Base-by-base conservation (phyloP, 2,329 filamentous ascomycete genomes). In the Trichoderma afroharzianum region DNA sequence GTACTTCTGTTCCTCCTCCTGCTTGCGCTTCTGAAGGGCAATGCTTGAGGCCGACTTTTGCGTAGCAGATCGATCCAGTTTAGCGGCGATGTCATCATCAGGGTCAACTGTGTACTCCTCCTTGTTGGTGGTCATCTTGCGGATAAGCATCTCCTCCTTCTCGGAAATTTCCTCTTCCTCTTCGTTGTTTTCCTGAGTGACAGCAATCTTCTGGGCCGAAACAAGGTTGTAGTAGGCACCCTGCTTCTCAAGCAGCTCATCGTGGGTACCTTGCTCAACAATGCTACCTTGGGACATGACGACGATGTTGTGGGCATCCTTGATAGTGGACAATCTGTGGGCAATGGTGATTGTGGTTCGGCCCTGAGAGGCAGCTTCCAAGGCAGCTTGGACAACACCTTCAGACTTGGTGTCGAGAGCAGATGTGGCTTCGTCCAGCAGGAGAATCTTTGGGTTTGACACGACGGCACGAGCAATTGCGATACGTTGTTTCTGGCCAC, bases 331-430 rank as follows among this genome's bases (percentile, higher is more conserved):
- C 11, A 99, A 86, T 76, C 95, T 91, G 83, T 99, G 96, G 59
- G 96, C 96, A 80, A 99, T 98, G 6, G 95, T 93, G 76, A 98
- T 97, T 2, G 96, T 98, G 0, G 96, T 99, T 70, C 96, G 89
- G 30, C 95, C 95, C 74, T 92, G 87, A 1, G 95, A 88, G 28
- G 95, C 96, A 64, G 89, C 92, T 77, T 98, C 95, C 11, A 99
- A 86, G 26, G 96, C 96, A 62, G 93, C 93, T 80, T 98, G 96
- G 1, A 99, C 95, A 14, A 97, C 92, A 55, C 93, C 94, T 83
- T 99, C 96, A 0, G 94, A 97, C 79, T 96, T 95, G 24, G 95
- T 97, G 78, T 99, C 96, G 0, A 99, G 87, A 5, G 94, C 94
- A 50, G 93, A 96, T 0, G 96, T 99, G 5, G 96, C 96, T 81